Conservation (phyloP, 2,329 filamentous ascomycete species). For the Lachnellula willkommii region DNA sequence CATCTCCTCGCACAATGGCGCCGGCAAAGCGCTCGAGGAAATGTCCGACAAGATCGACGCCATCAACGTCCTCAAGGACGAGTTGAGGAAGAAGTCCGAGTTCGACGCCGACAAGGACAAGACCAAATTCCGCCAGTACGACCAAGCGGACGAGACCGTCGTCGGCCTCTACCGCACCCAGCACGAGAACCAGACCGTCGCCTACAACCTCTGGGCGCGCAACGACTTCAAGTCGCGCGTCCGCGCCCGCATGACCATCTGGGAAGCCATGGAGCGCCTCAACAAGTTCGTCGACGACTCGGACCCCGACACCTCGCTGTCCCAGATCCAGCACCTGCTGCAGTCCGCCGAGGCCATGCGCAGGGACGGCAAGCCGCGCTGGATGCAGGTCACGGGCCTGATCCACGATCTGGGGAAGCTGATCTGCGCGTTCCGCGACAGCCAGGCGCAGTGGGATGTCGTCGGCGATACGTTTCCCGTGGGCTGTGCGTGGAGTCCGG, state of each 20-base stretch:
- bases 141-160: constrained; percentile 75
- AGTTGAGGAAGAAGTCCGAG: constrained; percentile 46
- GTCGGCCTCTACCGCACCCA: constrained; percentile 79
- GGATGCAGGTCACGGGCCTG: constrained; percentile 74
- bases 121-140: constrained; percentile 74
- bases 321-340: constrained; percentile 84
- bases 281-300: constrained; percentile 87
- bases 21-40: constrained; percentile 37
- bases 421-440: constrained; percentile 67
- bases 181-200: constrained; percentile 67
- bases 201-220: constrained; percentile 79
- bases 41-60: constrained; percentile 47
- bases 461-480: constrained; percentile 83
- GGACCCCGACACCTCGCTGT: constrained; percentile 81
- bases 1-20: constrained; percentile 3
- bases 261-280: constrained; percentile 89
- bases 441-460: constrained; percentile 85
- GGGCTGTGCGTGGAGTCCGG: constrained; percentile 66
- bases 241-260: constrained; percentile 72
- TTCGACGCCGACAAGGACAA: constrained; percentile 76
- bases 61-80: constrained; percentile 47
- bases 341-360: constrained; percentile 87
- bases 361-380: constrained; percentile 73
- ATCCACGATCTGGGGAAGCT: constrained; percentile 79
- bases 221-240: constrained; percentile 62